phyloP scores from a whole-genome alignment of 1,284 basidiomycete genomes.

The Grifola frondosa region DNA sequence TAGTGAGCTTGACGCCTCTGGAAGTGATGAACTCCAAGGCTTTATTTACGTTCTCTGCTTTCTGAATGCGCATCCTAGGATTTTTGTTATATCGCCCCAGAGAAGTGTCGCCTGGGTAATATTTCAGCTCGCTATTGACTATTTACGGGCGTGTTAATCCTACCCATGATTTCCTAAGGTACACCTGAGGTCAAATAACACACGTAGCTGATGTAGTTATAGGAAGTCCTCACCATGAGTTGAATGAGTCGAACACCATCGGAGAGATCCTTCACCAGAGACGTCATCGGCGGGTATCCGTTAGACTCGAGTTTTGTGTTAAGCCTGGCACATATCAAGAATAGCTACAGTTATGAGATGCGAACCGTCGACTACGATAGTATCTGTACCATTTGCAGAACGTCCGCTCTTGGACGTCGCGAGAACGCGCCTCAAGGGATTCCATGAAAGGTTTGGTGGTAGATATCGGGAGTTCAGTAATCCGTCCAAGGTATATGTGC shows the following conservation, averaged over 20 bases:
- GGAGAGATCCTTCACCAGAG: conserved; percentile 87
- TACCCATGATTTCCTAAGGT: conserved; percentile 89
- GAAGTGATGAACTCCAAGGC: conserved; percentile 95
- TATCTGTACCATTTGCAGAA: conserved; percentile 92
- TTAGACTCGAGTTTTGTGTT: conserved; percentile 91
- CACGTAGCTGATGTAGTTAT: neutral
- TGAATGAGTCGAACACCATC: conserved; percentile 95
- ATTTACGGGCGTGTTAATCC: conserved; percentile 7
- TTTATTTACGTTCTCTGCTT: conserved; percentile 97
- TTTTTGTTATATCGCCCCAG: conserved; percentile 90
- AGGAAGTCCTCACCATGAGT: conserved; percentile 68
- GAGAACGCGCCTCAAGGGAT: conserved; percentile 60
- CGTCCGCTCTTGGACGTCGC: conserved; percentile 71
- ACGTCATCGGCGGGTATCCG: conserved; percentile 87
- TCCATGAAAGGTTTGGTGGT: conserved; percentile 37
- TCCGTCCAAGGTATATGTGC: too few species aligned
- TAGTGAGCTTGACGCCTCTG: conserved; percentile 93
- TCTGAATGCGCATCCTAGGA: conserved; percentile 92
- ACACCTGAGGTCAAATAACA: conserved; percentile 3
- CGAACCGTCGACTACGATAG: neutral
- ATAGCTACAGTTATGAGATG: conserved; percentile 6
- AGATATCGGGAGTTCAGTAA: conserved; percentile 13
- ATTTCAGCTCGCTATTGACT: conserved; percentile 6
- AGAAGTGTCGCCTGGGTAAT: conserved; percentile 72
- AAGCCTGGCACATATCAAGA: conserved; percentile 55